Evolutionary conservation across 768 basidiomycete species (phyloP).

Genomic region (Pleurotus ostreatus): DNA sequence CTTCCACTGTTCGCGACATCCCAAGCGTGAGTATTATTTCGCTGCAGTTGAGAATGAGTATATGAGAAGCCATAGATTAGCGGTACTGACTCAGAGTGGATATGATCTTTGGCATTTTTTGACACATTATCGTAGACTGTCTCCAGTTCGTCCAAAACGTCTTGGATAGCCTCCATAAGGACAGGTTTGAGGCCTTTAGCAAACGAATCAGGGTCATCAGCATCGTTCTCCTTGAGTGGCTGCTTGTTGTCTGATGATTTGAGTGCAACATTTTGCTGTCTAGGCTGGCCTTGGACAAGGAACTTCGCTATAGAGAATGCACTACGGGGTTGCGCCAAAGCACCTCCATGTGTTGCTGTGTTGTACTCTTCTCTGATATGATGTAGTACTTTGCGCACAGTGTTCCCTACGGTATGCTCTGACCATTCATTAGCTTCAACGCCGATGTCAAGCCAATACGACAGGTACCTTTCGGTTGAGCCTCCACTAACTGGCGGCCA

Average conservation of each 20-base stretch:
- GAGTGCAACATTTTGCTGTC: conserved; percentile 37
- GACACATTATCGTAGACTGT: conserved; percentile 94
- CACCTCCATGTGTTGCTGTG: conserved; percentile 59
- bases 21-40: conserved; percentile 95
- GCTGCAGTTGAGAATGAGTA: conserved; percentile 34
- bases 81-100: conserved; percentile 88
- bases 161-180: conserved; percentile 95
- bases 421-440: conserved; percentile 12
- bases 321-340: conserved; percentile 29
- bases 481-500: conserved; percentile 78
- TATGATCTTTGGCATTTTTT: conserved; percentile 91
- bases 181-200: conserved; percentile 82
- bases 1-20: conserved; percentile 90
- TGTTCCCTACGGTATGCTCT: conserved; percentile 97
- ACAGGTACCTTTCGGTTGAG: conserved; percentile 86
- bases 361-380: conserved; percentile 94
- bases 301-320: conserved; percentile 79
- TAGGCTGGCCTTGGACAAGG: conserved; percentile 74
- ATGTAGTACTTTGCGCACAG: conserved; percentile 87
- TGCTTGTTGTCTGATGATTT: conserved; percentile 50
- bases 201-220: conserved; percentile 76
- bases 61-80: background rate
- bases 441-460: conserved; percentile 4
- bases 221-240: conserved; percentile 64
- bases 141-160: conserved; percentile 93